Percentiles rank a stretch among this genome's conserved stretches.
Conservation (phyloP, 345 rosid species). For the Salix koriyanagi region DNA sequence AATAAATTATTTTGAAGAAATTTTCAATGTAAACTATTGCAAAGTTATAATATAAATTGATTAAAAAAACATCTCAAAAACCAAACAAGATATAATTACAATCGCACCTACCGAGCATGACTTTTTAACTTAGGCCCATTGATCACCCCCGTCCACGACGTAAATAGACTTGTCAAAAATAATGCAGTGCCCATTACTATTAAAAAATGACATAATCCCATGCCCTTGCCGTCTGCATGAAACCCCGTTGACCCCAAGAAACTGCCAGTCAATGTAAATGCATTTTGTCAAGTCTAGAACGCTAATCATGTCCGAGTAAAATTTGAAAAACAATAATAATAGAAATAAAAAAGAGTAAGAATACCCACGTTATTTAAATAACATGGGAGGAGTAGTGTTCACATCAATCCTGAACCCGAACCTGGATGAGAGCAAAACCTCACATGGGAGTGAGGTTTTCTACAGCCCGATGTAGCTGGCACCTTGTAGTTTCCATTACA, state of each 20-base stretch:
- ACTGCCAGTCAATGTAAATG: not conserved
- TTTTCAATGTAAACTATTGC: too few relatives aligned
- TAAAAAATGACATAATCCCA: not conserved
- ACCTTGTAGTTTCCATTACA: not conserved
- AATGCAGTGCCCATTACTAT: not conserved
- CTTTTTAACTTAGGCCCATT: too few relatives aligned
- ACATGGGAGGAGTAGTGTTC: not conserved
- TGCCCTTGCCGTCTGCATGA: not conserved
- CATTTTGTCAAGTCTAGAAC: not conserved
- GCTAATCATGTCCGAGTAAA: not conserved
- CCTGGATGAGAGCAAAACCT: not conserved
- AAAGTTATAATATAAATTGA: too few relatives aligned
- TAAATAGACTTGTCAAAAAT: not conserved
- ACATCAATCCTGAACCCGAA: not conserved
- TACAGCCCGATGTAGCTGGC: slow-evolving; percentile 24
- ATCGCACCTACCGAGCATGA: too few relatives aligned
- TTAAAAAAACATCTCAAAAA: too few relatives aligned
- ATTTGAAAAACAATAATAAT: not conserved
- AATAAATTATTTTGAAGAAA: too few relatives aligned
- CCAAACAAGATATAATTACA: too few relatives aligned
- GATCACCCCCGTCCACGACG: not conserved
- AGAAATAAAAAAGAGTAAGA: not conserved
- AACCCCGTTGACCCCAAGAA: not conserved
- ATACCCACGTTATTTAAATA: not conserved
- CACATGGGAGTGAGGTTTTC: slow-evolving; percentile 29